These are phyloP conservation scores for Rhododendron mucronatum DNA, from an alignment of 148 eudicot genomes.

Conservation along the genomic window DNA sequence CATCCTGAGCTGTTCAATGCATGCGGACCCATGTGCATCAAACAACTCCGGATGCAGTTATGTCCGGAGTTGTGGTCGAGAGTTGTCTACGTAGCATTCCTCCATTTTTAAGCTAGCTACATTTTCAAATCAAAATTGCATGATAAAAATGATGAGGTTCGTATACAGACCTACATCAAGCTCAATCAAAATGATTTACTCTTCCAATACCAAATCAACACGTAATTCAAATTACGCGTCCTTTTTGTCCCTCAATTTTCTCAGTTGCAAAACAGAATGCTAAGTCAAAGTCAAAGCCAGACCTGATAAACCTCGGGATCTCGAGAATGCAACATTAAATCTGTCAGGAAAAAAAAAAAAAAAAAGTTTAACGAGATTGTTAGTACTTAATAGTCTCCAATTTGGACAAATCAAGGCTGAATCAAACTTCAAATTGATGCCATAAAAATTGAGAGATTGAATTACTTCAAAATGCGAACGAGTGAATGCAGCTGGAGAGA, in stretches of 20 bases:
- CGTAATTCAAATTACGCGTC: not conserved
- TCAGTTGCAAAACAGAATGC: not conserved
- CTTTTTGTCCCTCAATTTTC: not conserved
- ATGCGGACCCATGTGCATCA: no score
- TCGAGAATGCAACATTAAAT: not conserved
- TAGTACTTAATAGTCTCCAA: not conserved
- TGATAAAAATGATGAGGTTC: not conserved
- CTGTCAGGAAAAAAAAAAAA: not conserved
- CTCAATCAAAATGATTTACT: not conserved
- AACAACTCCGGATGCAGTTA: no score
- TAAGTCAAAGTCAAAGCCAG: not conserved
- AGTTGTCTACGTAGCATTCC: not conserved
- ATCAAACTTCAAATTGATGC: not conserved
- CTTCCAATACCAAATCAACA: not conserved
- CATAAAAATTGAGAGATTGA: not conserved
- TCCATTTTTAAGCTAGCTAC: not conserved
- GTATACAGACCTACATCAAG: not conserved
- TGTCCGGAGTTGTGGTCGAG: no score
- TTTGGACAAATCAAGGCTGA: conserved; percentile 1
- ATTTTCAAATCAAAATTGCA: not conserved
- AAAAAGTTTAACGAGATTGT: not conserved
- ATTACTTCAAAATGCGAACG: not conserved
- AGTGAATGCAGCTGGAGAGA: not conserved
- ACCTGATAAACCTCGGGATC: conserved; percentile 4
- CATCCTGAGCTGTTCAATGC: no score